These are phyloP conservation scores for Leccinum pachyderme DNA, from an alignment of 1,284 basidiomycete species.

Conservation along the genomic window DNA sequence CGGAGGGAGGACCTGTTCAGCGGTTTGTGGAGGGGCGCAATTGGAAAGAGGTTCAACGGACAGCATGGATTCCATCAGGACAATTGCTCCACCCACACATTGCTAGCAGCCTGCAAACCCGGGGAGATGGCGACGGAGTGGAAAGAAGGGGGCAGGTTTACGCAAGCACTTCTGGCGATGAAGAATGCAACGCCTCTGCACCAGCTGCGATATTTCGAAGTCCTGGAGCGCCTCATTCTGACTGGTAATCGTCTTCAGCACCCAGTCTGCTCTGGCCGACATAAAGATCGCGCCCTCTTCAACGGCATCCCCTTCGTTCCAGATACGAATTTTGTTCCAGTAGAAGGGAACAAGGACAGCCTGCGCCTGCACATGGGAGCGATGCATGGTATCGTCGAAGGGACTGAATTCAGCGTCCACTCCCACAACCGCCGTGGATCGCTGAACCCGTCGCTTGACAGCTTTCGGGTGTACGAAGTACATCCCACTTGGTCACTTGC, in stretches of 20 bases:
- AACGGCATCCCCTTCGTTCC: constrained; percentile 51
- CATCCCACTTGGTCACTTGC: constrained; percentile 58
- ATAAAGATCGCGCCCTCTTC: constrained; percentile 52
- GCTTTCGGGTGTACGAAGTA: constrained; percentile 48
- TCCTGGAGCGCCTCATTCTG: constrained; percentile 43
- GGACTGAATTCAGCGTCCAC: constrained; percentile 59
- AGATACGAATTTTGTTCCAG: constrained; percentile 47
- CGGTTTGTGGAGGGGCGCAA: constrained; percentile 52
- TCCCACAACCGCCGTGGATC: constrained; percentile 57
- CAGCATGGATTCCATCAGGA: constrained; percentile 49
- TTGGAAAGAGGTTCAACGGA: constrained; percentile 36
- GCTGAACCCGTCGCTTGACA: constrained; percentile 51
- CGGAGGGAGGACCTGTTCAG: constrained; percentile 49
- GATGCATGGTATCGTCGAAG: constrained; percentile 57
- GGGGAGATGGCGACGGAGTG: constrained; percentile 55
- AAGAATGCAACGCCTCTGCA: constrained; percentile 48
- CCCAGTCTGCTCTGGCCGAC: constrained; percentile 49
- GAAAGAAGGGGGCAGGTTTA: constrained; percentile 61
- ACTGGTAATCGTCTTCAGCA: constrained; percentile 40
- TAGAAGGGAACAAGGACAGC: constrained; percentile 39
- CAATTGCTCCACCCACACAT: constrained; percentile 43
- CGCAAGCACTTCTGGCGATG: constrained; percentile 48
- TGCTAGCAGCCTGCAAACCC: constrained; percentile 53
- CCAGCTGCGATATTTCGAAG: constrained; percentile 47
- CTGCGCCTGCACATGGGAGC: constrained; percentile 53